phyloP scores from a whole-genome alignment of 116 monocot genomes.

The Phalaenopsis hybrid region DNA sequence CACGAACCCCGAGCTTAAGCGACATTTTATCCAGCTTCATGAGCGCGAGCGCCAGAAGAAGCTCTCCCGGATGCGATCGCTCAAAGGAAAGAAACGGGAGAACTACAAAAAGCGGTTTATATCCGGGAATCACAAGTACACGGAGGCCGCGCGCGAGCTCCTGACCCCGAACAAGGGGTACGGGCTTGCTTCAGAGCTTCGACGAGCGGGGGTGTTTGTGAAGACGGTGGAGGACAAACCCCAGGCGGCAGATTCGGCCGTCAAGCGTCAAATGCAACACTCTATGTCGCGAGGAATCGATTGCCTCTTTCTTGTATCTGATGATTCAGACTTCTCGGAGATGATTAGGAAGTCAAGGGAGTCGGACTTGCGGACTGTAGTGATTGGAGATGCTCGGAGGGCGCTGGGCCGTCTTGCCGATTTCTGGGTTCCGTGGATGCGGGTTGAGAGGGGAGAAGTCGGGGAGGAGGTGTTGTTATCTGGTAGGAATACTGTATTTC shows the following conservation, averaged over 20 bases:
- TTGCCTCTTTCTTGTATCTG: conserved; percentile 82
- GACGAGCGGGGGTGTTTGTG: conserved; percentile 77
- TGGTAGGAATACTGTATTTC: conserved; percentile 8
- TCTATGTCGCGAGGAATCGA: conserved; percentile 68
- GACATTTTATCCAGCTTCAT: conserved; percentile 83
- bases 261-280: conserved; percentile 78
- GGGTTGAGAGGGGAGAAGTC: conserved; percentile 78
- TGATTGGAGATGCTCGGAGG: conserved; percentile 58
- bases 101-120: conserved; percentile 55
- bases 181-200: conserved; percentile 84
- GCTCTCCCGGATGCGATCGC: conserved; percentile 61
- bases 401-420: conserved; percentile 60
- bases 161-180: conserved; percentile 59
- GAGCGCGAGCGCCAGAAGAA: conserved; percentile 91
- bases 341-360: conserved; percentile 61
- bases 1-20: conserved; percentile 71
- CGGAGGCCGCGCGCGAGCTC: conserved; percentile 59
- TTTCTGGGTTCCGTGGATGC: conserved; percentile 78
- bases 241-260: conserved; percentile 79
- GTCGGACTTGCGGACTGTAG: conserved; percentile 65
- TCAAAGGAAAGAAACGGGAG: conserved; percentile 78
- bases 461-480: conserved; percentile 33
- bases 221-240: conserved; percentile 81
- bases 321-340: conserved; percentile 82
- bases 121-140: conserved; percentile 63